phyloP scores from a whole-genome alignment of 139 green algal species.

The Edaphochlamys debaryana region DNA sequence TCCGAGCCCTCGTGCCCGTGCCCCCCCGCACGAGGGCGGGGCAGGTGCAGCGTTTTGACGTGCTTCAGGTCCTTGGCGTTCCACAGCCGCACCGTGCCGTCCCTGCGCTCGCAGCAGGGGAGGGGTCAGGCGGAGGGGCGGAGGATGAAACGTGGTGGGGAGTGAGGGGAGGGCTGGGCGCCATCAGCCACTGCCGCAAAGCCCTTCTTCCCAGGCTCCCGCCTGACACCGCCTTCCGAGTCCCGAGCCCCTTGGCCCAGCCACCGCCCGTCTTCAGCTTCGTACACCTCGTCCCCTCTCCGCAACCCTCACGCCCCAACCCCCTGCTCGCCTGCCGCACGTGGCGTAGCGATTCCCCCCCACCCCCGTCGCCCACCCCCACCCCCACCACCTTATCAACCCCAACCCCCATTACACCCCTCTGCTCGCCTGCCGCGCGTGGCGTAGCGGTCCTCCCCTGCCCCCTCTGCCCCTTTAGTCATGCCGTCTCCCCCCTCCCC shows the following conservation, averaged over 20 bases:
- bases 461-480: not conserved
- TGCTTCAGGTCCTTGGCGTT: slow-evolving; percentile 63
- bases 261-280: too few species aligned
- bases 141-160: not conserved
- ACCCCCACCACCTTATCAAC: not conserved
- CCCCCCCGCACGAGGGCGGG: not conserved
- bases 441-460: too few species aligned
- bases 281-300: too few species aligned
- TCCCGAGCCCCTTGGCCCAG: too few species aligned
- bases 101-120: slow-evolving; percentile 8
- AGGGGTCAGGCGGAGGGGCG: not conserved
- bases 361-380: not conserved
- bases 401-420: too few species aligned
- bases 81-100: slow-evolving; percentile 72
- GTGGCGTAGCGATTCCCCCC: slow-evolving; percentile 62
- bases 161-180: too few species aligned
- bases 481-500: not conserved
- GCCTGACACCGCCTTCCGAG: too few species aligned
- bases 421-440: too few species aligned
- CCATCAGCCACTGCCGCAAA: too few species aligned
- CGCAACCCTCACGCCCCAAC: not conserved
- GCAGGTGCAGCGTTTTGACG: slow-evolving; percentile 38
- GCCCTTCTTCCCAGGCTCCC: too few species aligned
- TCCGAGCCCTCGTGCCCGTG: not conserved
- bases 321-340: slow-evolving; percentile 23